Percentiles rank a stretch among this genome's conserved stretches.
Conservation (phyloP, 768 basidiomycete genomes). For the Boletus insuetus region DNA sequence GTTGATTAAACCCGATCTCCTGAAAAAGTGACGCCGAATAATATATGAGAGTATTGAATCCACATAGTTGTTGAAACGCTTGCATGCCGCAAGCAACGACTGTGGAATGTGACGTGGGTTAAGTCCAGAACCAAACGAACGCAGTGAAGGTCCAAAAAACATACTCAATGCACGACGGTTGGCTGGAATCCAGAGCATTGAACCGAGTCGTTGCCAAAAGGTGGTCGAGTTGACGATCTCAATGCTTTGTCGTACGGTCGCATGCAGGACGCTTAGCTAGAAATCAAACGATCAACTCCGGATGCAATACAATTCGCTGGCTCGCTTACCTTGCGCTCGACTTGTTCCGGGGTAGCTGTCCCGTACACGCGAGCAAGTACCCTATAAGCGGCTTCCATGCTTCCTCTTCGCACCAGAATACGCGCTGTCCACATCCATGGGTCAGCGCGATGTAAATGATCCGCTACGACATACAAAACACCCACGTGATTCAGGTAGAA, state of each 20-base stretch:
- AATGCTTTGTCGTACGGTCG: conserved; percentile 58
- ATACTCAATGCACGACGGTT: conserved; percentile 70
- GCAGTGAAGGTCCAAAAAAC: conserved; percentile 10
- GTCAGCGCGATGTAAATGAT: not conserved
- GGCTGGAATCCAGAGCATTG: conserved; percentile 52
- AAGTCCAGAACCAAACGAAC: not conserved
- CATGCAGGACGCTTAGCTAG: conserved; percentile 57
- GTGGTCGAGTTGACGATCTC: conserved; percentile 62
- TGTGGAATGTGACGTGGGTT: conserved; percentile 22
- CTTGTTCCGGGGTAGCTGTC: conserved; percentile 56
- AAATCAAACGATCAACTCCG: not conserved
- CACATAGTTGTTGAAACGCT: conserved; percentile 80
- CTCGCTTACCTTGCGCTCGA: conserved; percentile 56
- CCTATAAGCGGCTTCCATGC: conserved; percentile 45
- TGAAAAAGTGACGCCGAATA: conserved; percentile 79
- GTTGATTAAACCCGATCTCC: conserved; percentile 77
- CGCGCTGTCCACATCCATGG: conserved; percentile 40
- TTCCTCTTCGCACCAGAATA: conserved; percentile 59
- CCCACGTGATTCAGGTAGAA: conserved; percentile 79
- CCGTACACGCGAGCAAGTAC: conserved; percentile 71
- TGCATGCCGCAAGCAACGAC: conserved; percentile 80
- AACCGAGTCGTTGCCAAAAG: conserved; percentile 50
- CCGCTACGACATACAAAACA: conserved; percentile 2
- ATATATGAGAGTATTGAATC: conserved; percentile 79
- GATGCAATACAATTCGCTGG: not conserved